These are phyloP conservation scores for Aureobasidium namibiae DNA, from an alignment of 2,329 filamentous ascomycete genomes.

Conservation along the genomic window DNA sequence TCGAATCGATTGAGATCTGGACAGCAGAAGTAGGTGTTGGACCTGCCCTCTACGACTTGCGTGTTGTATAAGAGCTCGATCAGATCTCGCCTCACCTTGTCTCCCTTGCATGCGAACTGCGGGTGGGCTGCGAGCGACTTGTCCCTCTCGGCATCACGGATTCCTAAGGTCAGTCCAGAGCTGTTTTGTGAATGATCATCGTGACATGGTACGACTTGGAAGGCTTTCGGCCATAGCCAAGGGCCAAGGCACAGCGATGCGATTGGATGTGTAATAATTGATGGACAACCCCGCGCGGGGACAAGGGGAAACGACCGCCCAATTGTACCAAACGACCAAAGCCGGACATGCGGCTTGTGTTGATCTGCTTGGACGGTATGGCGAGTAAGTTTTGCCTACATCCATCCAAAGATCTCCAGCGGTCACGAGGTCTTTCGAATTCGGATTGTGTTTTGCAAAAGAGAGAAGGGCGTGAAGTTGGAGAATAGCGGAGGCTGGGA, in stretches of 20 bases:
- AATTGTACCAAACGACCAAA: background rate
- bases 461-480: background rate
- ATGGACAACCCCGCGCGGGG: slow-evolving; percentile 1
- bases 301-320: slow-evolving; percentile 1
- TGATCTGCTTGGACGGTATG: background rate
- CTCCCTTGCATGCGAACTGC: background rate
- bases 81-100: background rate
- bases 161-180: background rate
- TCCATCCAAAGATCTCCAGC: background rate
- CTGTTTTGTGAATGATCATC: background rate
- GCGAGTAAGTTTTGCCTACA: background rate
- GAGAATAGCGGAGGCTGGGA: background rate
- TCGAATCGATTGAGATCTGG: background rate
- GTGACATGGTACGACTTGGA: background rate
- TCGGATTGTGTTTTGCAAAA: background rate
- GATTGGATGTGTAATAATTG: background rate
- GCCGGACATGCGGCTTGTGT: background rate
- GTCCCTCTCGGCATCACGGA: background rate
- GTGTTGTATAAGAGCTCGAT: background rate
- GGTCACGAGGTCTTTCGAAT: background rate
- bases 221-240: slow-evolving; percentile 7
- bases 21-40: background rate
- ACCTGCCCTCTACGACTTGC: background rate
- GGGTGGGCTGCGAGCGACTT: background rate
- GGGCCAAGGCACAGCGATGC: slow-evolving; percentile 9